Conservation (phyloP, 352 stramenopile species). For the Phytopythium mirpurense region DNA sequence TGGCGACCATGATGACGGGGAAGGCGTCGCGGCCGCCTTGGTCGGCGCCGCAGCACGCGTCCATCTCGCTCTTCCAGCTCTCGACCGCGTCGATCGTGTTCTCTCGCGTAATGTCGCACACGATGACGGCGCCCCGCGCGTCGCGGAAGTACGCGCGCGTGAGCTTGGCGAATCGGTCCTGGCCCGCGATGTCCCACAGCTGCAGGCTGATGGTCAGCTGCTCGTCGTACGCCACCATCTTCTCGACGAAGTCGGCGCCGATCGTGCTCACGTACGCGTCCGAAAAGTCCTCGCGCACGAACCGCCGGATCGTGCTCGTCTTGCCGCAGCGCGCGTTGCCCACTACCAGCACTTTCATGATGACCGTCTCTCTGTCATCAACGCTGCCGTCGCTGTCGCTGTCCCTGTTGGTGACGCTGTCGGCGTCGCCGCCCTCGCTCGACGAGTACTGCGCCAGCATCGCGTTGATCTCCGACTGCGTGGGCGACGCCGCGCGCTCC, state of each 20-base stretch:
- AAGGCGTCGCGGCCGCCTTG: conserved; percentile 23
- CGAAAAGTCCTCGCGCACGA: conserved; percentile 64
- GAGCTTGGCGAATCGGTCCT: conserved; percentile 87
- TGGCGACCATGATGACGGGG: conserved; percentile 78
- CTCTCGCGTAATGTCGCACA: conserved; percentile 84
- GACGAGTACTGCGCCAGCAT: conserved; percentile 56
- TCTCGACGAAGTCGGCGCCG: conserved; percentile 84
- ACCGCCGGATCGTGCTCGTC: conserved; percentile 79
- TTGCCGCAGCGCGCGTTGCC: conserved; percentile 88
- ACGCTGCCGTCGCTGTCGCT: conserved; percentile 9
- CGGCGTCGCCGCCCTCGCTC: conserved; percentile 8
- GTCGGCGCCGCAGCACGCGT: conserved; percentile 52
- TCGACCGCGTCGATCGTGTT: conserved; percentile 83
- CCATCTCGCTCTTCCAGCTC: conserved; percentile 81
- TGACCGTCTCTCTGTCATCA: conserved; percentile 35
- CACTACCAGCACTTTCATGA: conserved; percentile 85
- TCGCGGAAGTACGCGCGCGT: conserved; percentile 83
- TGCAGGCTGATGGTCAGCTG: conserved; percentile 61
- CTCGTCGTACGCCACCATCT: conserved; percentile 59
- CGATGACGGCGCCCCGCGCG: conserved; percentile 76
- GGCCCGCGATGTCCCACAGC: conserved; percentile 87
- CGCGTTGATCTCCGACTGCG: conserved; percentile 53
- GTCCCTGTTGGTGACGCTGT: conserved; percentile 6
- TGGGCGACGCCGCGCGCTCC: conserved; percentile 32
- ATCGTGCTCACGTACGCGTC: conserved; percentile 85